Base-by-base conservation (phyloP, 306 rosid genomes). In the Hippophae tibetana region DNA sequence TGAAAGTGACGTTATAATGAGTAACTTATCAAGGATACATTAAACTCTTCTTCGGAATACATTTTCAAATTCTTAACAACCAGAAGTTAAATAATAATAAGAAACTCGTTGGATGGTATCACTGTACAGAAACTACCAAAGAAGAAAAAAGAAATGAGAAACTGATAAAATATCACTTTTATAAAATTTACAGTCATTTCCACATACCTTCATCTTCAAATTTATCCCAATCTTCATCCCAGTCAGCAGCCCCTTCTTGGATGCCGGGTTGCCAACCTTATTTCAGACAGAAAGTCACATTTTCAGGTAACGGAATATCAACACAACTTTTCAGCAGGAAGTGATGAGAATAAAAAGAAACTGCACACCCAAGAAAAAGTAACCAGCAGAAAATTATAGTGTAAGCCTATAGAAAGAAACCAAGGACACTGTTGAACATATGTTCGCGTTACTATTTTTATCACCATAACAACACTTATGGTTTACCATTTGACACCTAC, bases 141-240 rank as follows among this genome's bases (percentile, higher is more conserved):
- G 41, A 27, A 23, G 14, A 61, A 38, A 47, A 11, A 38, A 23
- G 40, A 12, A 25, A 7, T 13, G 49, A 47, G 31, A 0, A 8
- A 23, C 7, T 2, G 38, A 61, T 38, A 7, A 13, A 44, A 43
- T 12, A 6, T 10, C 6, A 59, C 3, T 8, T 43, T 59, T 18
- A 44, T 18, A 1, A 9, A 43, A 58, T n/a, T 57, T 43, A 40
- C 40, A 58, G 55, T 61, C 60, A 63, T 61, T 66, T 60, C 18
- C 63, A 42, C 66, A 69, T 82, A 93, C 99, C 99, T 88, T 88
- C 88, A 44, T 84, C 97, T 69, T 93, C 95, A 67, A 93, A 80
- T 69, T 84, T 89, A 72, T 93, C 99, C 95, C 97, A 93, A 73
- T 84, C 80, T 62, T 80, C 97, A 80, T 93, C 90, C 99, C 97